Evolutionary conservation across 306 rosid species (phyloP).

Genomic region (Datisca glomerata): DNA sequence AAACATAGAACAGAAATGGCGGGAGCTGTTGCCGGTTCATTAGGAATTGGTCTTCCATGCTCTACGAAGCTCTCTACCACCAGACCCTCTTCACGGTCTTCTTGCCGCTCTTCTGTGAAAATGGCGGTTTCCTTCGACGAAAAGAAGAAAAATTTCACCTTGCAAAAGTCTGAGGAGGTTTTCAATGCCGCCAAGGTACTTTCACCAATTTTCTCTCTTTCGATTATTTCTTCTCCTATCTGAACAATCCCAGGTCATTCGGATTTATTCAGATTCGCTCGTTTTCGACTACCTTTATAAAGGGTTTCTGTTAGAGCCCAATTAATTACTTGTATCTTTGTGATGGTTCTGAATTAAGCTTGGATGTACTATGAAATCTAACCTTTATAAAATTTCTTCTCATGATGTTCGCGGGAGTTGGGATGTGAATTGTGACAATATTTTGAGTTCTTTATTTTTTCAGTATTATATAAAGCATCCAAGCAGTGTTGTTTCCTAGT

Average conservation of each 20-base stretch:
- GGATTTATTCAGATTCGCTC: not conserved
- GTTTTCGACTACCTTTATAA: not conserved
- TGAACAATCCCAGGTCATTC: not conserved
- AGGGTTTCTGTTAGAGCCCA: not conserved
- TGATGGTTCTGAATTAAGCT: too few relatives aligned
- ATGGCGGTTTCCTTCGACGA: slow-evolving; percentile 71
- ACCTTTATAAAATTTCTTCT: too few relatives aligned
- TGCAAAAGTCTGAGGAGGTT: slow-evolving; percentile 77
- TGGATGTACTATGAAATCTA: too few relatives aligned
- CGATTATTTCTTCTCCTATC: not conserved
- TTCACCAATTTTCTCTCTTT: slow-evolving; percentile 1
- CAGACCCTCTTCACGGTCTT: slow-evolving; percentile 9
- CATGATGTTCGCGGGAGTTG: too few relatives aligned
- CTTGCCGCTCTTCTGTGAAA: slow-evolving; percentile 21
- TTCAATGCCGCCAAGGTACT: slow-evolving; percentile 78
- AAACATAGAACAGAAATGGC: slow-evolving; percentile 24
- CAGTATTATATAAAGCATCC: too few relatives aligned
- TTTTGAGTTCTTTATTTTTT: too few relatives aligned
- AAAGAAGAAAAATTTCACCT: slow-evolving; percentile 52
- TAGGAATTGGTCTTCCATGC: slow-evolving; percentile 29
- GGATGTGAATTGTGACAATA: too few relatives aligned
- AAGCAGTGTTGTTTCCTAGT: too few relatives aligned
- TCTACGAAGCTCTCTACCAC: slow-evolving; percentile 21
- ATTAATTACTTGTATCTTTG: too few relatives aligned
- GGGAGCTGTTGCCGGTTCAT: slow-evolving; percentile 23